Conservation (phyloP, 2,329 filamentous ascomycete genomes). For the Aspergillus fijiensis region DNA sequence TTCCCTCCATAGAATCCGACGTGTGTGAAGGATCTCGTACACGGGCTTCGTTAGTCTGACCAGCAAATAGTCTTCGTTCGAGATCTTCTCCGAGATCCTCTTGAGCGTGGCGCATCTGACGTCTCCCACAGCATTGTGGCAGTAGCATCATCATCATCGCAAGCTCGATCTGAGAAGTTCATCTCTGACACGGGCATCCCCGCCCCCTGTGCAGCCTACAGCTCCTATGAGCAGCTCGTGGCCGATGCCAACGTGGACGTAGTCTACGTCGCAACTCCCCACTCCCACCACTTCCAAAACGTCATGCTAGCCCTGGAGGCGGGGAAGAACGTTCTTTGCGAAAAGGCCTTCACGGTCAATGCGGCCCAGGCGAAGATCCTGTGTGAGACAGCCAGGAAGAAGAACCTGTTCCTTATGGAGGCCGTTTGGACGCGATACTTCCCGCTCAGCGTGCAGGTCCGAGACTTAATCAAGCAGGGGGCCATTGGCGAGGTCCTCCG, state of each 20-base stretch:
- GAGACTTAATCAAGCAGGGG: slow-evolving; percentile 56
- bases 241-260: slow-evolving; percentile 77
- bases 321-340: slow-evolving; percentile 85
- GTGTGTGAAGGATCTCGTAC: neutral
- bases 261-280: slow-evolving; percentile 84
- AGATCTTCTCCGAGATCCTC: slow-evolving; percentile 75
- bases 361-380: slow-evolving; percentile 73
- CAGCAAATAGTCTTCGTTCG: slow-evolving; percentile 60
- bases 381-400: slow-evolving; percentile 68
- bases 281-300: slow-evolving; percentile 92
- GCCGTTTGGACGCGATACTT: slow-evolving; percentile 90
- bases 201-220: slow-evolving; percentile 68
- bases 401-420: slow-evolving; percentile 77
- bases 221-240: slow-evolving; percentile 78
- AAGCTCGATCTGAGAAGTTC: slow-evolving; percentile 68
- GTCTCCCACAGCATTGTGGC: slow-evolving; percentile 75
- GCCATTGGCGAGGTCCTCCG: slow-evolving; percentile 60
- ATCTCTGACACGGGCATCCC: slow-evolving; percentile 70
- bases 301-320: slow-evolving; percentile 78
- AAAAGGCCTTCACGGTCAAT: slow-evolving; percentile 87
- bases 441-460: slow-evolving; percentile 73
- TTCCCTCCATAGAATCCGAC: neutral
- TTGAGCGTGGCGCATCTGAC: slow-evolving; percentile 66
- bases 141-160: slow-evolving; percentile 74
- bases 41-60: neutral